These are phyloP conservation scores for Talaromyces sp. DNA, from an alignment of 2,329 filamentous ascomycete genomes.

Conservation along the genomic window DNA sequence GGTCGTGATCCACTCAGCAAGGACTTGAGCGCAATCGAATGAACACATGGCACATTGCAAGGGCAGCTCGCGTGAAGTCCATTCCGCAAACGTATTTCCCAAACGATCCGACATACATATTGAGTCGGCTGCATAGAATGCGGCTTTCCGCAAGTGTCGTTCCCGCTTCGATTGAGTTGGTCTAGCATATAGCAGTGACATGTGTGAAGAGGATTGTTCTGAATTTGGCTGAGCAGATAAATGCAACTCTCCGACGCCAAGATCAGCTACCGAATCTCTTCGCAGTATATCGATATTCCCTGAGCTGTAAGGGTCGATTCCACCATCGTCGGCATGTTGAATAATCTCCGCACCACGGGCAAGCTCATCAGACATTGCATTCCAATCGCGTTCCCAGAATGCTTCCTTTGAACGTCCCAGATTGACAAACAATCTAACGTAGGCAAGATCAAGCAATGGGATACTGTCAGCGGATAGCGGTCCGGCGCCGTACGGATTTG, in stretches of 20 bases:
- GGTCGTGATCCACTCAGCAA: constrained; percentile 90
- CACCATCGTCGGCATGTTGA: constrained; percentile 60
- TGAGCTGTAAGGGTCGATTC: constrained; percentile 27
- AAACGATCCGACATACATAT: constrained; percentile 83
- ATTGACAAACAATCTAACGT: constrained; percentile 88
- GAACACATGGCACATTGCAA: constrained; percentile 88
- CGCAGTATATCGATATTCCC: constrained; percentile 23
- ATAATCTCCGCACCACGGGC: constrained; percentile 72
- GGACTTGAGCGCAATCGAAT: constrained; percentile 89
- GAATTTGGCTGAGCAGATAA: constrained; percentile 36
- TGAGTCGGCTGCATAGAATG: constrained; percentile 89
- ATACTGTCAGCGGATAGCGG: constrained; percentile 88
- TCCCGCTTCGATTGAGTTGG: constrained; percentile 64
- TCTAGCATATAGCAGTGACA: constrained; percentile 31
- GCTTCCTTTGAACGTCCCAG: constrained; percentile 88
- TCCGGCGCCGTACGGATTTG: constrained; percentile 76
- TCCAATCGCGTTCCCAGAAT: constrained; percentile 91
- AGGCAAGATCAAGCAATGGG: constrained; percentile 84
- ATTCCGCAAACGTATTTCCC: constrained; percentile 79
- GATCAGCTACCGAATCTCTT: constrained; percentile 35
- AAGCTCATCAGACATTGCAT: constrained; percentile 83
- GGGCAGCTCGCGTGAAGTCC: constrained; percentile 77
- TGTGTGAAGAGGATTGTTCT: constrained; percentile 30
- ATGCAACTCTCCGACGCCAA: constrained; percentile 35
- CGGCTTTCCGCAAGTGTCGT: constrained; percentile 86